Evolutionary conservation across 2,329 filamentous ascomycete species (phyloP).

Genomic region (Zalaria sp.): DNA sequence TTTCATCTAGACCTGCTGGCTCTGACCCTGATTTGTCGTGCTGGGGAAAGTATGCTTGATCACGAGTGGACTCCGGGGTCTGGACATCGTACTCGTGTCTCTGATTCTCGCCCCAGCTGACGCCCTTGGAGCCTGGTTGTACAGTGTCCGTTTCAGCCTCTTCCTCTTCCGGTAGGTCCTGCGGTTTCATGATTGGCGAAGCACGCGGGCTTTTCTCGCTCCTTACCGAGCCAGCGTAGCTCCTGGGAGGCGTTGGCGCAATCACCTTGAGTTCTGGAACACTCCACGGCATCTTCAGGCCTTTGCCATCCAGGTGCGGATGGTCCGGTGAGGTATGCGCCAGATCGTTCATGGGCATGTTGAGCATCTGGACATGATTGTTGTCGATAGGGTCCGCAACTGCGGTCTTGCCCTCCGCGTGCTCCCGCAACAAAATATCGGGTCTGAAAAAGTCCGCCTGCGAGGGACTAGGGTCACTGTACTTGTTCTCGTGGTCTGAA

Average conservation of each 20-base stretch:
- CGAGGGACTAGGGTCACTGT: conserved; percentile 22
- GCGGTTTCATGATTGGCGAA: background rate
- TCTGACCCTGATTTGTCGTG: conserved; percentile 7
- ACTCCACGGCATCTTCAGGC: background rate
- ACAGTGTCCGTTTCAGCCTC: conserved; percentile 3
- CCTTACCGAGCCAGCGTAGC: conserved; percentile 23
- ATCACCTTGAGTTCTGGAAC: conserved; percentile 43
- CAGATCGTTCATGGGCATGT: conserved; percentile 19
- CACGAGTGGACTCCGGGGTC: conserved; percentile 28
- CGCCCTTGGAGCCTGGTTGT: conserved; percentile 10
- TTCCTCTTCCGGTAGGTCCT: conserved; percentile 5
- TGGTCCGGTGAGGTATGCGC: conserved; percentile 19
- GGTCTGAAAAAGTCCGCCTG: conserved; percentile 35
- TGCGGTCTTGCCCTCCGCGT: conserved; percentile 21
- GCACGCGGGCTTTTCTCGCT: conserved; percentile 19
- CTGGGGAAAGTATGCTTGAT: conserved; percentile 18
- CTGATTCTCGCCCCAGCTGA: conserved; percentile 34
- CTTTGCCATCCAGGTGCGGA: conserved; percentile 12
- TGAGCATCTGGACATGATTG: conserved; percentile 27
- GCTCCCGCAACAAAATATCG: conserved; percentile 26
- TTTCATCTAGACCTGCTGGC: conserved; percentile 18
- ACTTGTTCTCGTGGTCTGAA: conserved; percentile 27
- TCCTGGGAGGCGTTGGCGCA: conserved; percentile 42
- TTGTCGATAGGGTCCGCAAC: conserved; percentile 28
- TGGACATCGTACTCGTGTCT: conserved; percentile 32